Conservation (phyloP, 2,329 filamentous ascomycete genomes). For the Amylocarpus encephaloides region DNA sequence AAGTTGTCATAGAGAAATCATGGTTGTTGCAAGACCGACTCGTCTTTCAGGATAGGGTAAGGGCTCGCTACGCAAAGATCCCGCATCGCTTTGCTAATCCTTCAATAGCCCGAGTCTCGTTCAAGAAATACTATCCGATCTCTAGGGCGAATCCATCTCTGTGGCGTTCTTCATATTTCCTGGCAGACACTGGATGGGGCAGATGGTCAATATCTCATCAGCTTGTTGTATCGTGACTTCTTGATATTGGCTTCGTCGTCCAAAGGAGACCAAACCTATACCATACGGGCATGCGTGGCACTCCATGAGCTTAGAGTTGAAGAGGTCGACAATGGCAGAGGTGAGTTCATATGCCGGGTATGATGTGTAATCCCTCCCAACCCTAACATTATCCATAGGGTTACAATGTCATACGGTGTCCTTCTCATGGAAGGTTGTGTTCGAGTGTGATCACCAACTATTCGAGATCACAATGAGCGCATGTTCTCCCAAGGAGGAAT, state of each 20-base stretch:
- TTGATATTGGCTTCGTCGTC: constrained; percentile 67
- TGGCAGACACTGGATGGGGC: constrained; percentile 67
- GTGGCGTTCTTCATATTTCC: constrained; percentile 75
- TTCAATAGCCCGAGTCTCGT: constrained; percentile 38
- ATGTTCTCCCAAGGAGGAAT: constrained; percentile 73
- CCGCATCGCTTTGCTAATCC: neutral
- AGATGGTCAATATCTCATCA: constrained; percentile 76
- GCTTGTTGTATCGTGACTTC: constrained; percentile 74
- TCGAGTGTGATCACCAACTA: constrained; percentile 68
- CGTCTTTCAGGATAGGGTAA: constrained; percentile 65
- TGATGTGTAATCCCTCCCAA: neutral
- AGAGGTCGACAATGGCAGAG: constrained; percentile 68
- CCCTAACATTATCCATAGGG: constrained; percentile 42
- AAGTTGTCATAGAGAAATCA: constrained; percentile 68
- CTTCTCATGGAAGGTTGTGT: constrained; percentile 87
- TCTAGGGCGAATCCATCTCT: constrained; percentile 74
- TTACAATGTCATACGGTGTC: constrained; percentile 81
- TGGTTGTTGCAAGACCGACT: constrained; percentile 81
- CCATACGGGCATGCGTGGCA: constrained; percentile 67
- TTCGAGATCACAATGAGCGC: constrained; percentile 85
- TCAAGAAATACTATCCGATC: constrained; percentile 65
- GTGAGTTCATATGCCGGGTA: constrained; percentile 34
- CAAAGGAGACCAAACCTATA: constrained; percentile 61
- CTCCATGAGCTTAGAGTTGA: constrained; percentile 61
- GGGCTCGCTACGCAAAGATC: constrained; percentile 16